Evolutionary conservation across 192 early-diverging fungal genomes (phyloP).

Genomic region (Coemansia guatemalensis): DNA sequence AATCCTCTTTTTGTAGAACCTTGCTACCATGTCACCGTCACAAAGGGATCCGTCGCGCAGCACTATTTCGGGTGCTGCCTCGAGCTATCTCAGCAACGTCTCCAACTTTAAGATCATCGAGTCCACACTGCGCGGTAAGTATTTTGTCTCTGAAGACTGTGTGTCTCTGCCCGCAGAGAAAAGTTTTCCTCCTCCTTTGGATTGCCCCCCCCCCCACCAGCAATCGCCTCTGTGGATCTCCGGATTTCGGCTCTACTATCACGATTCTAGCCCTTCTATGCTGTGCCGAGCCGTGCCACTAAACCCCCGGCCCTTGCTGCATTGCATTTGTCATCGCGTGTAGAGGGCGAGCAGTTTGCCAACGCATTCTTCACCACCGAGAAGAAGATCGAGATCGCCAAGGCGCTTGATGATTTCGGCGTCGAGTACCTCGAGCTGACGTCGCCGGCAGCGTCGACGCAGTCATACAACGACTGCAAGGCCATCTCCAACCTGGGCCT

Average conservation of each 20-base stretch:
- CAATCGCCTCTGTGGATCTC: too few species aligned
- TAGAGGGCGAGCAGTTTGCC: conserved; percentile 99
- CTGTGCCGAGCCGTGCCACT: too few species aligned
- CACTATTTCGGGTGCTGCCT: conserved; percentile 32
- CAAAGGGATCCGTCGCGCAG: conserved; percentile 51
- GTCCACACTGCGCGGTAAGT: conserved; percentile 85
- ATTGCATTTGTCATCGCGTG: neutral
- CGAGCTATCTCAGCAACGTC: conserved; percentile 78
- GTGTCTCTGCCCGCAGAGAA: conserved; percentile 49
- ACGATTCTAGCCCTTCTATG: too few species aligned
- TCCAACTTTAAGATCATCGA: conserved; percentile 96
- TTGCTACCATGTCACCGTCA: conserved; percentile 36
- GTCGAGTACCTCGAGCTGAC: conserved; percentile 99
- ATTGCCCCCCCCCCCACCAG: neutral
- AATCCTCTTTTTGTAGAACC: conserved; percentile 21
- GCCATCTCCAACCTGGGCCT: conserved; percentile 90
- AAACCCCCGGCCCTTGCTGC: too few species aligned
- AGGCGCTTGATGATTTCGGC: conserved; percentile 96
- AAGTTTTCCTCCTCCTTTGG: neutral
- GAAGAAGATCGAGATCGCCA: conserved; percentile 98
- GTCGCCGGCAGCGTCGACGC: conserved; percentile 94
- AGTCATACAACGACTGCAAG: conserved; percentile 89
- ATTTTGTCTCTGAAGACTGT: conserved; percentile 4
- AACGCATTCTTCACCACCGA: conserved; percentile 98
- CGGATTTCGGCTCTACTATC: too few species aligned